Evolutionary conservation across 495 filamentous ascomycete genomes (phyloP), one percentile per base, ranked within the genome.

Genomic region (Aspergillus funiculosus): DNA sequence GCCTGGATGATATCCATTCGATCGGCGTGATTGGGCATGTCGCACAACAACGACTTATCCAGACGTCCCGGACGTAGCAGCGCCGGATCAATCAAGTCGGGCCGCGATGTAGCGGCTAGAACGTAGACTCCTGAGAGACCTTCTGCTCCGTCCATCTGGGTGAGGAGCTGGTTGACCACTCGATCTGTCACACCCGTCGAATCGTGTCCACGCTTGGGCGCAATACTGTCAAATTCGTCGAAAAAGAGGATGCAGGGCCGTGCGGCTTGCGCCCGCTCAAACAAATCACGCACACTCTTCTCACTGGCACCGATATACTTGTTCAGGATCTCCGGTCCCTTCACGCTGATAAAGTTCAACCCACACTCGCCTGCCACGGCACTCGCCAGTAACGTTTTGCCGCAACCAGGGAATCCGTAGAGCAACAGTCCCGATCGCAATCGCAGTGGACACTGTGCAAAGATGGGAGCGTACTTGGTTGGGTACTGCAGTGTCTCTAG

Each of bases 91-190:
- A 98, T 97, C 5, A 97, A 60, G 62, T 98, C 94, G 0, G 92
- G 92, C 19, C 92, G 71, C 2, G 79, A 85, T 1, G 92, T 98
- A 10, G 92, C 92, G 20, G 92, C 92, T 3, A 98, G 79, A 1
- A 98, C 92, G 56, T 97, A 97, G 1, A 98, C 92, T 0, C 94
- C 94, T 0, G 82, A 86, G 4, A 97, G 66, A 13, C 94, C 92
- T 60, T 98, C 94, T 1, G 94, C 94, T 57, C 92, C 92, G 58
- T 98, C 92, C 94, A 98, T 98, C 64, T 96, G 94, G 4, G 92
- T 98, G 6, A 98, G 72, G 34, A 98, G 79, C 70, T 97, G 94
- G 59, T 97, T 97, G 53, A 98, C 92, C 1, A 98, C 92, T n/a
- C 92, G 80, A 61, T 97, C 94, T 0, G 94, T 97, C 20, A 98